Conservation (phyloP, 345 rosid species). For the Salix suchowensis region DNA sequence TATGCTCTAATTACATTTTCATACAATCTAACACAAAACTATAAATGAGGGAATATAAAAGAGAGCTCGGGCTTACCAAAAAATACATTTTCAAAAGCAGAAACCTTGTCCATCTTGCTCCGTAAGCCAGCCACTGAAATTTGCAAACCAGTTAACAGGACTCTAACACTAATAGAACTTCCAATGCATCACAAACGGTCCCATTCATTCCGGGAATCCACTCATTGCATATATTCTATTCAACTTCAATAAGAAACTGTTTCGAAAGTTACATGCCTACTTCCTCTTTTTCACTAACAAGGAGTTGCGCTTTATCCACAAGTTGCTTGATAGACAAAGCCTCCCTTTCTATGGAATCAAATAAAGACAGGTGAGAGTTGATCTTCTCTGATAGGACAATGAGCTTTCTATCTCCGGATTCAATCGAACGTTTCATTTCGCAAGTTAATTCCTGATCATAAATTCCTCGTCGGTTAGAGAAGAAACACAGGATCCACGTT, state of each 20-base stretch:
- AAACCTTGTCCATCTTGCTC: conserved; percentile 60
- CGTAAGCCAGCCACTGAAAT: conserved; percentile 58
- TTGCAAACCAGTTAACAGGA: conserved; percentile 17
- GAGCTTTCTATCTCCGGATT: conserved; percentile 52
- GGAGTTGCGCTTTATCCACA: conserved; percentile 45
- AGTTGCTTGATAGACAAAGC: conserved; percentile 57
- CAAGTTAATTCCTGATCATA: conserved; percentile 63
- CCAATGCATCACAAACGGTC: background rate
- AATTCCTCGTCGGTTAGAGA: background rate
- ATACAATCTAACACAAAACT: conserved; percentile 3
- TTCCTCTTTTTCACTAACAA: conserved; percentile 66
- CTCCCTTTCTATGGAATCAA: conserved; percentile 77
- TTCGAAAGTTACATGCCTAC: conserved; percentile 54
- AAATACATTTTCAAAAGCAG: conserved; percentile 45
- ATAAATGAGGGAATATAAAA: conserved; percentile 9
- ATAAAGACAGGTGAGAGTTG: conserved; percentile 56
- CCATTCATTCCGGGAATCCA: conserved; percentile 3
- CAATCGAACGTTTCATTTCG: conserved; percentile 61
- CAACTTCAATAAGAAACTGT: conserved; percentile 18
- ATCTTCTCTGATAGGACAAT: conserved; percentile 45
- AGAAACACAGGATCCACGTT: background rate
- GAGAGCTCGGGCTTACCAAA: conserved; percentile 39
- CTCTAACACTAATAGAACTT: background rate
- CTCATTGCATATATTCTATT: background rate
- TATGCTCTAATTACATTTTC: background rate